phyloP scores from a whole-genome alignment of 2,329 filamentous ascomycete genomes.

The Ophidiomyces ophidiicola region DNA sequence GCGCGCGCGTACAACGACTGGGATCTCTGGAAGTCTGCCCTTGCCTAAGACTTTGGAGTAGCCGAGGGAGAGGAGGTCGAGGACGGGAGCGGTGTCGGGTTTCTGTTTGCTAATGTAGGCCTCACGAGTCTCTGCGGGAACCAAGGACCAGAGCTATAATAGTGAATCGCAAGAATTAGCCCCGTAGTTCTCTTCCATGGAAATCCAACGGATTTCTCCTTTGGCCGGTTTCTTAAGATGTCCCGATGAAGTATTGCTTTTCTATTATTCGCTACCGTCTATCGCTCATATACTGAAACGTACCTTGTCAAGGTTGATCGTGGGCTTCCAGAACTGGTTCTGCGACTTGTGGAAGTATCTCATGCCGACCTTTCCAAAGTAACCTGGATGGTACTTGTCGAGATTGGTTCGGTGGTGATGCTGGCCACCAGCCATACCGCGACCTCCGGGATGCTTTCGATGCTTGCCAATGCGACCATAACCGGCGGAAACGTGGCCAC shows the following conservation, averaged over 20 bases:
- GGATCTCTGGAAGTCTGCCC: slow-evolving; percentile 85
- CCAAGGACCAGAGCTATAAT: slow-evolving; percentile 77
- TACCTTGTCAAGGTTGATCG: slow-evolving; percentile 98
- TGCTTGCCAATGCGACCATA: slow-evolving; percentile 98
- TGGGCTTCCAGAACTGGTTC: slow-evolving; percentile 96
- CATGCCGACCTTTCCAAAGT: slow-evolving; percentile 97
- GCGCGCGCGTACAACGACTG: slow-evolving; percentile 84
- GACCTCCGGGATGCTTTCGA: slow-evolving; percentile 75
- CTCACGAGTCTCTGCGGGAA: slow-evolving; percentile 84
- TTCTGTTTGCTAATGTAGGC: slow-evolving; percentile 66
- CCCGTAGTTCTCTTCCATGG: not conserved
- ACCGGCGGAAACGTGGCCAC: slow-evolving; percentile 96
- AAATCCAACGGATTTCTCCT: too few species aligned
- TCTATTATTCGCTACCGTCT: not conserved
- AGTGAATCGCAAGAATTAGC: slow-evolving; percentile 6
- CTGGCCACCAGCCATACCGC: slow-evolving; percentile 92
- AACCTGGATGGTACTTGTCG: slow-evolving; percentile 93
- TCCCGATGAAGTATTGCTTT: too few species aligned
- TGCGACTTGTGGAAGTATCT: slow-evolving; percentile 92
- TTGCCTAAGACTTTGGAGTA: slow-evolving; percentile 99
- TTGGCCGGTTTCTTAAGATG: not conserved
- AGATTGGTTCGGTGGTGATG: slow-evolving; percentile 95
- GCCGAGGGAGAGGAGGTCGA: slow-evolving; percentile 92
- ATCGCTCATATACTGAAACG: slow-evolving; percentile 21
- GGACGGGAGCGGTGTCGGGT: slow-evolving; percentile 88